phyloP scores from a whole-genome alignment of 1,139 yeast species.

The Hemisphaericaspora xylanilytica region DNA sequence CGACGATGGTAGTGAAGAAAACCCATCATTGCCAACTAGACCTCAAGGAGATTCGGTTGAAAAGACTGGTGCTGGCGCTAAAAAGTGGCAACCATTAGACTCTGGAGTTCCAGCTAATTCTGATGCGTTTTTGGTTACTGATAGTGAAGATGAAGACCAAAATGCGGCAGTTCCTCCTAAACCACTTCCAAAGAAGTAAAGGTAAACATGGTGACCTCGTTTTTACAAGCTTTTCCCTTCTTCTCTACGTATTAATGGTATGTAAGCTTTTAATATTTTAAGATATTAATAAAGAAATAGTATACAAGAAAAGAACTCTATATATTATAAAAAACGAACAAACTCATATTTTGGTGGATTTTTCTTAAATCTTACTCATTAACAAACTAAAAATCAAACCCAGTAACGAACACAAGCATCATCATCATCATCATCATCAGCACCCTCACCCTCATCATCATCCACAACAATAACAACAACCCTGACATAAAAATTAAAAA shows the following conservation, averaged over 20 bases:
- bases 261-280: neutral
- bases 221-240: neutral
- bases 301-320: slow-evolving; percentile 4
- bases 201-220: neutral
- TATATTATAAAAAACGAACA: neutral
- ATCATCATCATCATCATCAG: neutral
- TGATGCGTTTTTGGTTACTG: slow-evolving; percentile 76
- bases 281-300: neutral
- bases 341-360: neutral
- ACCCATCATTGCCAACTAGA: slow-evolving; percentile 42
- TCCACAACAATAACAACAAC: neutral
- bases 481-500: neutral
- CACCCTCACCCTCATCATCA: too few species aligned
- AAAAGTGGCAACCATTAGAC: slow-evolving; percentile 63
- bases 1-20: slow-evolving; percentile 23
- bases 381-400: neutral
- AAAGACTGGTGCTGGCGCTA: slow-evolving; percentile 17
- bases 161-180: slow-evolving; percentile 11
- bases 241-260: neutral
- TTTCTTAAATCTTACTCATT: neutral
- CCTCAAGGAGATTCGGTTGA: slow-evolving; percentile 11
- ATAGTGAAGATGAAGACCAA: slow-evolving; percentile 67
- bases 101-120: slow-evolving; percentile 58
- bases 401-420: neutral
- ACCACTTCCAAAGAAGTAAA: slow-evolving; percentile 3